A percentile compares a stretch with the other conserved stretches of the same genome.
Evolutionary conservation across 2,329 filamentous ascomycete genomes (phyloP).

Genomic region (Alternaria sp.): DNA sequence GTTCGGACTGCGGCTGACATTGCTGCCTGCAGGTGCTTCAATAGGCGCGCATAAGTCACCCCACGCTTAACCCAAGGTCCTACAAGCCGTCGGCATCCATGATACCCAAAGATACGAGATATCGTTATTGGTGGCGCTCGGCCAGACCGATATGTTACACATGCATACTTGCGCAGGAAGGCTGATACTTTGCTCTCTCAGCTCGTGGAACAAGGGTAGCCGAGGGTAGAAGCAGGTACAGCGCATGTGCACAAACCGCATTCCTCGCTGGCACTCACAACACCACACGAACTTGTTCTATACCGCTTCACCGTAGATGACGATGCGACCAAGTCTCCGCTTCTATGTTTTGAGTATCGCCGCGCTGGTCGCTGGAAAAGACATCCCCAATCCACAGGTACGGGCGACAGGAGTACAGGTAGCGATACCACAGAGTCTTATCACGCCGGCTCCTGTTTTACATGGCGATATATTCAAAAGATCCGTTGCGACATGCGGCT

Average conservation of each 20-base stretch:
- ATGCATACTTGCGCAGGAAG: conserved; percentile 1
- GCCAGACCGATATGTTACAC: conserved; percentile 1
- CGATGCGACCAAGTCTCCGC: not conserved
- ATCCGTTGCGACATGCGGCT: conserved; percentile 11
- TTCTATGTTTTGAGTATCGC: not conserved
- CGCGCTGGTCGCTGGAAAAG: not conserved
- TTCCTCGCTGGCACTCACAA: not conserved
- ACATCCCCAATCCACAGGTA: not conserved
- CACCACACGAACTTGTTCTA: not conserved
- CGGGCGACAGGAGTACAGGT: not conserved
- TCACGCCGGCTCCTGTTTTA: conserved; percentile 5
- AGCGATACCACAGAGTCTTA: not conserved
- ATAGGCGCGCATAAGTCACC: not conserved
- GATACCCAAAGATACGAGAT: not conserved
- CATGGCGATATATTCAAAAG: conserved; percentile 6
- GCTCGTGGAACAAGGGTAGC: conserved; percentile 11
- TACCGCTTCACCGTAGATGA: not conserved
- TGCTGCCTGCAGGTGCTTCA: not conserved
- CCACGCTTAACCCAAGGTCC: not conserved
- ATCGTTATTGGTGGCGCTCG: conserved; percentile 9
- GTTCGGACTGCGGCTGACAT: not conserved
- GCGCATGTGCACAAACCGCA: not conserved
- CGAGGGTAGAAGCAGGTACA: not conserved
- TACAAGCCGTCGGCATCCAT: not conserved
- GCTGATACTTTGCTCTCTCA: conserved; percentile 6